Evolutionary conservation across 2,329 filamentous ascomycete species (phyloP).

Genomic region (Elsinoe fawcettii): DNA sequence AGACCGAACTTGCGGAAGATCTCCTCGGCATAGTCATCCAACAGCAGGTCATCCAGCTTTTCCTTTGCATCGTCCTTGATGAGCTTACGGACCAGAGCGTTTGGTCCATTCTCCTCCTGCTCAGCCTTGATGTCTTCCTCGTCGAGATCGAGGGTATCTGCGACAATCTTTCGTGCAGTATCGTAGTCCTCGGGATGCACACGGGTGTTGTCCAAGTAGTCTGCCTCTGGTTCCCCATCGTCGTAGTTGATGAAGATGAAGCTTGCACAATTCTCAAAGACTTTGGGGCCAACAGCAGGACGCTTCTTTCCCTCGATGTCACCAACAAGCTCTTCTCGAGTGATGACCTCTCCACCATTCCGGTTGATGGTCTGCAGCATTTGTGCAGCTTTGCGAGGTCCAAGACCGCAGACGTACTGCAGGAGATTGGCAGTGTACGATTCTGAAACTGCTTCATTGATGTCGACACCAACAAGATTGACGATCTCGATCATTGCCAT

Average conservation of each 20-base stretch:
- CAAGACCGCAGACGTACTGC: slow-evolving; percentile 84
- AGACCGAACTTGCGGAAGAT: slow-evolving; percentile 88
- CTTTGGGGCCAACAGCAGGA: slow-evolving; percentile 76
- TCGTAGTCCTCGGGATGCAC: slow-evolving; percentile 99
- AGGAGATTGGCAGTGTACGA: slow-evolving; percentile 77
- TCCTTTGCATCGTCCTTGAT: slow-evolving; percentile 91
- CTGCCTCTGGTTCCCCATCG: slow-evolving; percentile 68
- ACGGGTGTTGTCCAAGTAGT: slow-evolving; percentile 92
- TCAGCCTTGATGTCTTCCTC: slow-evolving; percentile 97
- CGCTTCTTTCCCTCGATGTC: slow-evolving; percentile 55
- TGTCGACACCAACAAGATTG: slow-evolving; percentile 89
- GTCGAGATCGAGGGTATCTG: slow-evolving; percentile 89
- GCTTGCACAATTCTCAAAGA: slow-evolving; percentile 96
- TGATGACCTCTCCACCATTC: slow-evolving; percentile 79
- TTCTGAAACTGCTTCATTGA: slow-evolving; percentile 83
- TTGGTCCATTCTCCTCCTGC: slow-evolving; percentile 78
- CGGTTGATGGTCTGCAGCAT: slow-evolving; percentile 83
- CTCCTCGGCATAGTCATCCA: slow-evolving; percentile 96
- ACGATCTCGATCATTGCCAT: slow-evolving; percentile 99
- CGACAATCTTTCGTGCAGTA: slow-evolving; percentile 94
- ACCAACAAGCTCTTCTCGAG: slow-evolving; percentile 79
- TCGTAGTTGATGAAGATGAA: slow-evolving; percentile 90
- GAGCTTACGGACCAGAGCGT: slow-evolving; percentile 88
- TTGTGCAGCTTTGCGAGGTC: slow-evolving; percentile 80
- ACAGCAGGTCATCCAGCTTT: slow-evolving; percentile 87